A percentile compares a stretch with the other conserved stretches of the same genome.
phyloP scores from a whole-genome alignment of 176 grass and related monocot genomes.

The Oryza glaberrima region DNA sequence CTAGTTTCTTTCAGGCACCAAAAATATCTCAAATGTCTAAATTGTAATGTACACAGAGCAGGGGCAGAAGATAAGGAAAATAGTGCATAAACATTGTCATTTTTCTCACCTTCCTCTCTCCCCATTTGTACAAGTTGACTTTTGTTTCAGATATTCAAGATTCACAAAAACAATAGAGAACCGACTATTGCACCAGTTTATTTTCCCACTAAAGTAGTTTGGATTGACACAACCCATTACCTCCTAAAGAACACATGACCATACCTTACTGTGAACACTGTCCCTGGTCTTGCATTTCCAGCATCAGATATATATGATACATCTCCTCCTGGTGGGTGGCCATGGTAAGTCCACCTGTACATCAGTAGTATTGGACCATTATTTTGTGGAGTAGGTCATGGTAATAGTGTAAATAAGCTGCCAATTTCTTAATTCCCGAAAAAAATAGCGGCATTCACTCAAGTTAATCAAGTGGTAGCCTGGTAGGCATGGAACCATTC shows the following conservation, averaged over 20 bases:
- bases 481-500: neutral
- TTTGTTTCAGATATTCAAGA: neutral
- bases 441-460: constrained; percentile 5
- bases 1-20: neutral
- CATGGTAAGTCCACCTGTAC: constrained; percentile 82
- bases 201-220: constrained; percentile 25
- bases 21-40: neutral
- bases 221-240: neutral
- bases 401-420: constrained; percentile 13
- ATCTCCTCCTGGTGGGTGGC: constrained; percentile 86
- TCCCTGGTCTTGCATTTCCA: constrained; percentile 72
- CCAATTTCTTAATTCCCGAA: neutral
- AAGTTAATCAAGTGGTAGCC: neutral
- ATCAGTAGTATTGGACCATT: constrained; percentile 11
- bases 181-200: constrained; percentile 5
- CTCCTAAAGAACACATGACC: constrained; percentile 33
- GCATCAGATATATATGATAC: constrained; percentile 74
- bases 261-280: constrained; percentile 93
- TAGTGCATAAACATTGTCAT: neutral
- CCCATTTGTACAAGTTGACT: neutral
- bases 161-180: constrained; percentile 12
- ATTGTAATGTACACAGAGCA: neutral
- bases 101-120: neutral
- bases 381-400: constrained; percentile 25
- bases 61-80: neutral